Conservation (phyloP, 148 eudicot genomes). For the Rhododendron henanense region DNA sequence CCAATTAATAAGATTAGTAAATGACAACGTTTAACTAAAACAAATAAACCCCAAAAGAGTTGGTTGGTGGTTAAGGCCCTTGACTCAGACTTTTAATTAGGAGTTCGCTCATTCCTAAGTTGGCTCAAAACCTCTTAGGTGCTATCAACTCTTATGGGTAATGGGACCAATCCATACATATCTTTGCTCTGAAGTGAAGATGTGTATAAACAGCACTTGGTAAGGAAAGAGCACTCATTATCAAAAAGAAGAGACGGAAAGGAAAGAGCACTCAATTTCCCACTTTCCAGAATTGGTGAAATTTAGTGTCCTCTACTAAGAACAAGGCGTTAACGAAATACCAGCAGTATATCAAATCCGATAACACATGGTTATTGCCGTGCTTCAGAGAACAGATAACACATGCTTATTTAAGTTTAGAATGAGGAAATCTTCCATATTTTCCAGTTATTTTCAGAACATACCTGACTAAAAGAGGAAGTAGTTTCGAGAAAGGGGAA, state of each 20-base stretch:
- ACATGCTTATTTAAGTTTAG: background rate
- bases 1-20: background rate
- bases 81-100: background rate
- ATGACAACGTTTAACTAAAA: background rate
- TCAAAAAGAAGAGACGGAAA: background rate
- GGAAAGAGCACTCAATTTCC: background rate
- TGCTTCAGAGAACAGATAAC: background rate
- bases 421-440: background rate
- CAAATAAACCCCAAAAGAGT: background rate
- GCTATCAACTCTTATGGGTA: background rate
- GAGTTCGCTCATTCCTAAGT: background rate
- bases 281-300: background rate
- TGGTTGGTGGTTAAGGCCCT: background rate
- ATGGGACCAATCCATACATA: background rate
- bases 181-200: background rate
- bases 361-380: background rate
- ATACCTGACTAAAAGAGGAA: constrained; percentile 57
- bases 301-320: background rate
- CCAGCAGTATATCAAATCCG: background rate
- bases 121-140: background rate
- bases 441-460: background rate
- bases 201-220: background rate
- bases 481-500: constrained; percentile 84
- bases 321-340: background rate
- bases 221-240: background rate